Evolutionary conservation across 257 asterid genomes (phyloP), one percentile per base, ranked within the genome.

Genomic region (Rubia yunnanensis): DNA sequence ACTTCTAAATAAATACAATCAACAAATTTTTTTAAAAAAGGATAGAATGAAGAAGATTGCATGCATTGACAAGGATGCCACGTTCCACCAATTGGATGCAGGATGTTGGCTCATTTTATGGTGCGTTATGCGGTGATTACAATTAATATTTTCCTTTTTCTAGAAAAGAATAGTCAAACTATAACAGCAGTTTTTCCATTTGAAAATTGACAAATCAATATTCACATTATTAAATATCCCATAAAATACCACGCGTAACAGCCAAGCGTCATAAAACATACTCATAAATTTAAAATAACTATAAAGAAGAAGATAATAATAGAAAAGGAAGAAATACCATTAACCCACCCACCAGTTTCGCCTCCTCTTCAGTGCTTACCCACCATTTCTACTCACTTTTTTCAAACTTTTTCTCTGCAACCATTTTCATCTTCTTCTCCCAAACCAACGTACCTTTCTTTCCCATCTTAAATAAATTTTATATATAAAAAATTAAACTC

Each of bases 341-440:
- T 66, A 76, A 81, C 81, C 54, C 73, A 70, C 85, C 95, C 92
- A 83, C 83, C 85, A 83, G 83, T 86, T 88, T 91, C 95, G 87
- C 87, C 88, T 82, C 76, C 88, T 77, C 82, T 85, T 81, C 85
- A 78, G 83, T 82, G 79, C 83, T 78, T 78, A 67, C 80, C 72
- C 81, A 59, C 76, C 63, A 50, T 62, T 71, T 66, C 64, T 61
- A 58, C 80, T 56, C 67, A 39, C 72, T 66, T 68, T 66, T 20
- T 50, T 27, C 50, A 14, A 46, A 57, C 48, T 36, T 38, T 3
- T 71, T 69, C 60, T 75, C 67, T 64, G 54, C 71, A 65, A 65
- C 61, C 17, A 57, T 27, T 62, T 57, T 30, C 53, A n/a, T 69
- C 66, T 39, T 50, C 58, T 26, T 46, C 76, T 65, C 7, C 46